These are phyloP conservation scores for Coccomyxa subellipsoidea DNA, from an alignment of 163 green algal genomes.

Conservation along the genomic window DNA sequence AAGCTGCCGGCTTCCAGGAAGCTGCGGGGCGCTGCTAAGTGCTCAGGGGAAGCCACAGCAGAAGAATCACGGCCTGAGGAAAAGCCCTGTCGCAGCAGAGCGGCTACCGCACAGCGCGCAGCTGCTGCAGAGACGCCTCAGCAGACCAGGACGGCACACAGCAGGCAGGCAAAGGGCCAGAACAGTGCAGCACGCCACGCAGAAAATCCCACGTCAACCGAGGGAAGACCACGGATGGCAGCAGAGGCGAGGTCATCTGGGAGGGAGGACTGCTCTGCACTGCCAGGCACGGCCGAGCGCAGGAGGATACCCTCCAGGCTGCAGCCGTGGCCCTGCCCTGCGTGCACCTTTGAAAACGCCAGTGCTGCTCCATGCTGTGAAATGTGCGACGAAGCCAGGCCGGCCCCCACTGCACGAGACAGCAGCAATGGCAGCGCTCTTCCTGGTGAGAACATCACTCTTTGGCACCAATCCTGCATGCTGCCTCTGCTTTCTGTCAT, in stretches of 20 bases:
- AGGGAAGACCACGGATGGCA: not conserved
- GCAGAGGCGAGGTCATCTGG: too few relatives aligned
- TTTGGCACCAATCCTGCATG: not conserved
- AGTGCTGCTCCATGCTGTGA: not conserved
- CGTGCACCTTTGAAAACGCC: slow-evolving; percentile 22
- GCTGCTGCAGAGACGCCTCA: not conserved
- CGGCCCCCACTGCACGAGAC: not conserved
- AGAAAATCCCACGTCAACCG: not conserved
- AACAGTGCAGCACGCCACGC: not conserved
- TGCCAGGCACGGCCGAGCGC: not conserved
- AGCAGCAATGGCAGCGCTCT: not conserved
- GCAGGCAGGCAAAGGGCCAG: not conserved
- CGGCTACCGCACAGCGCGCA: too few relatives aligned
- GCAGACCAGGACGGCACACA: not conserved
- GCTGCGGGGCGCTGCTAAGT: too few relatives aligned
- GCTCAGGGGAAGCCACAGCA: too few relatives aligned
- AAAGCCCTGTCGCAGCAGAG: too few relatives aligned
- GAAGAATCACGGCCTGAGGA: too few relatives aligned
- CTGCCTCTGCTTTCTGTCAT: not conserved
- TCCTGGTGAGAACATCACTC: too few relatives aligned
- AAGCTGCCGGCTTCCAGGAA: too few relatives aligned
- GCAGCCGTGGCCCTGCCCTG: slow-evolving; percentile 17
- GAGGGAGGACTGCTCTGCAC: not conserved
- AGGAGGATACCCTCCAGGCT: slow-evolving; percentile 14
- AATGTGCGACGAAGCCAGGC: not conserved